Base-by-base conservation (phyloP, 371 early-diverging fungal genomes). In the Haplosporangium sp. region DNA sequence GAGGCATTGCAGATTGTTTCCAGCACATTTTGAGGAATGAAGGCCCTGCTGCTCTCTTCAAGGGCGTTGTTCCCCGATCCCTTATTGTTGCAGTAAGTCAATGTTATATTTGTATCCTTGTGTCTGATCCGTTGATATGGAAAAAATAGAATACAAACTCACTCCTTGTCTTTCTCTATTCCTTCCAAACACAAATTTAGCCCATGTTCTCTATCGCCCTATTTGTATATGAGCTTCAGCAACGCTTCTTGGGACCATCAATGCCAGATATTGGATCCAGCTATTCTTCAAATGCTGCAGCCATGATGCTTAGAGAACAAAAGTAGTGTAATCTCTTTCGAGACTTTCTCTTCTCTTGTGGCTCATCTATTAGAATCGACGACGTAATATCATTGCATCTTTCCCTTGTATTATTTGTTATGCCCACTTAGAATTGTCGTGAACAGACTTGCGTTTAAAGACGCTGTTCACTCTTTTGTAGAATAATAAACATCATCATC, bases 11-110 rank as follows among this genome's bases (percentile, higher is more conserved):
- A 2, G 97, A 98, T 83, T 96, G 96, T 27, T 92, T 93, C 58
- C 79, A 85, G 71, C 96, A 97, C 71, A 99, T 99, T 67, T 88
- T 90, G 77, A 75, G 85, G 20, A 97, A 97, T 76, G 99, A 99
- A 88, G 99, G 99, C 4, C 90, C 93, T 71, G 86, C 88, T 69
- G 99, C 99, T 0, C 95, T 99, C 83, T 98, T 98, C 87, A 99
- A 98, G 86, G 99, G 99, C 50, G 97, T 81, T 52, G 82, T 74
- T 27, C 82, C 82, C 1, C 57, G 82, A 68, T 81, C 72, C 86
- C 71, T 81, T 5, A 81, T 81, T 61, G 82, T 81, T 39, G 82
- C 82, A 2, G 82, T 81, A 72, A 69, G 78, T 69, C 17, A 27
- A 20, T 7, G n/a, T 15, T 50, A n/a, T n/a, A 47, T 9, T 44